Conservation (phyloP, 192 early-diverging fungal species). For the Umbelopsis isabellina region DNA sequence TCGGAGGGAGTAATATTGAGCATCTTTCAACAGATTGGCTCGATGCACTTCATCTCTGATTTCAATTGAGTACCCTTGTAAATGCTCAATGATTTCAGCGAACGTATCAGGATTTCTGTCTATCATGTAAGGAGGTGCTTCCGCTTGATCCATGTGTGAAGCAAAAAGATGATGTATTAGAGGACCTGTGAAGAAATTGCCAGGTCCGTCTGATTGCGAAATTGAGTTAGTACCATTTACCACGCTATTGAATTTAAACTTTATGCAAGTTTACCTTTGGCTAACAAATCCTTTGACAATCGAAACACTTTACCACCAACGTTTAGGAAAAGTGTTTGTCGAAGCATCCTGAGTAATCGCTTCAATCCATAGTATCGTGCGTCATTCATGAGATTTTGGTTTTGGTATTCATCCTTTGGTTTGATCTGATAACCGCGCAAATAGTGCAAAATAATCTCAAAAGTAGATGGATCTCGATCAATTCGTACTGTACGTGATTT, state of each 20-base stretch:
- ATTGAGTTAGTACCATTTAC: not conserved
- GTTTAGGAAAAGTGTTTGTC: conserved; percentile 50
- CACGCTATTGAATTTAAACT: not conserved
- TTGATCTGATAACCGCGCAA: conserved; percentile 57
- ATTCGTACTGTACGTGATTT: conserved; percentile 43
- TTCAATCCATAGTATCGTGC: conserved; percentile 50
- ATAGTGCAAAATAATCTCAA: conserved; percentile 55
- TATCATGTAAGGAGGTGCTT: conserved; percentile 37
- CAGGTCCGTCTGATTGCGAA: conserved; percentile 24
- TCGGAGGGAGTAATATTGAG: conserved; percentile 48
- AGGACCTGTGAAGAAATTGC: conserved; percentile 46
- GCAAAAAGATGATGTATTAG: conserved; percentile 31
- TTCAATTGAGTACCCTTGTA: conserved; percentile 59
- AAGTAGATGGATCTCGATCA: conserved; percentile 56
- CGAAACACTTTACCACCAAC: conserved; percentile 59
- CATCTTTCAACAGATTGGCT: conserved; percentile 57
- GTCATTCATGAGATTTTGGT: conserved; percentile 47
- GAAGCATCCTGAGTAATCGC: conserved; percentile 40
- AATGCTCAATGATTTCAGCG: conserved; percentile 54
- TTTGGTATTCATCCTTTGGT: conserved; percentile 46
- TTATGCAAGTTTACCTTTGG: conserved; percentile 36
- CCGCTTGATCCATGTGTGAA: conserved; percentile 22
- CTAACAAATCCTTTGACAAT: conserved; percentile 46
- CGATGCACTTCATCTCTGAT: conserved; percentile 58
- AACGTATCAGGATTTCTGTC: conserved; percentile 59